Percentiles rank a stretch among this genome's conserved stretches.
phyloP scores from a whole-genome alignment of 23 red algal genomes.

The Gracilariopsis chorda region DNA sequence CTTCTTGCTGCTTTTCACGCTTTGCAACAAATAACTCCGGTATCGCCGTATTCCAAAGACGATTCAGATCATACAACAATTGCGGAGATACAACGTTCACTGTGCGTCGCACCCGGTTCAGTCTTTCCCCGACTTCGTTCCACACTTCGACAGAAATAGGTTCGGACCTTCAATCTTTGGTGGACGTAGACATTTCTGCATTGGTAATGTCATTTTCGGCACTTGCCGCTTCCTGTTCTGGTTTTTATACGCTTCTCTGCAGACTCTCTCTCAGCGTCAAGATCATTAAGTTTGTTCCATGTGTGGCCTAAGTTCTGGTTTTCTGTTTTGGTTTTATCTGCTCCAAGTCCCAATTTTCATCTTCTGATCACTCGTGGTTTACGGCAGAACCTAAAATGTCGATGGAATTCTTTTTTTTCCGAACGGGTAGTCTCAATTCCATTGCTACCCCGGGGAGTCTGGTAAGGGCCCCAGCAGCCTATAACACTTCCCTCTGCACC shows the following conservation, averaged over 20 bases:
- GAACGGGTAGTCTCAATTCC: too few relatives aligned
- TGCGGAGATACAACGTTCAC: neutral
- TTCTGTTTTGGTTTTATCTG: neutral
- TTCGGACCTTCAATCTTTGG: neutral
- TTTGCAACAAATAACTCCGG: neutral
- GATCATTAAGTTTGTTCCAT: neutral
- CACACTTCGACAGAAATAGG: neutral
- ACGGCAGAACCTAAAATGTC: too few relatives aligned
- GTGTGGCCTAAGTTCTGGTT: neutral
- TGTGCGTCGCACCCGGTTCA: neutral
- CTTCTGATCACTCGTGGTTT: constrained; percentile 32
- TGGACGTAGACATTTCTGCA: neutral
- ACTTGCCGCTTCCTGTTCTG: neutral
- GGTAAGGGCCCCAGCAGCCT: too few relatives aligned
- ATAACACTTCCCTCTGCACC: too few relatives aligned
- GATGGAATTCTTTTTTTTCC: too few relatives aligned
- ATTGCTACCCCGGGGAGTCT: too few relatives aligned
- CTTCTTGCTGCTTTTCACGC: neutral
- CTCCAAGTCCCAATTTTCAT: constrained; percentile 58
- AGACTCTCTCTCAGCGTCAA: constrained; percentile 14
- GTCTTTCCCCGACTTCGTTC: neutral
- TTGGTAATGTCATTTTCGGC: neutral
- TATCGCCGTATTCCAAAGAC: neutral
- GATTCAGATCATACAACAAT: constrained; percentile 17
- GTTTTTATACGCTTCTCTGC: neutral